These are phyloP conservation scores for Oryza coarctata DNA, from an alignment of 176 grass and related monocot species.

Conservation along the genomic window DNA sequence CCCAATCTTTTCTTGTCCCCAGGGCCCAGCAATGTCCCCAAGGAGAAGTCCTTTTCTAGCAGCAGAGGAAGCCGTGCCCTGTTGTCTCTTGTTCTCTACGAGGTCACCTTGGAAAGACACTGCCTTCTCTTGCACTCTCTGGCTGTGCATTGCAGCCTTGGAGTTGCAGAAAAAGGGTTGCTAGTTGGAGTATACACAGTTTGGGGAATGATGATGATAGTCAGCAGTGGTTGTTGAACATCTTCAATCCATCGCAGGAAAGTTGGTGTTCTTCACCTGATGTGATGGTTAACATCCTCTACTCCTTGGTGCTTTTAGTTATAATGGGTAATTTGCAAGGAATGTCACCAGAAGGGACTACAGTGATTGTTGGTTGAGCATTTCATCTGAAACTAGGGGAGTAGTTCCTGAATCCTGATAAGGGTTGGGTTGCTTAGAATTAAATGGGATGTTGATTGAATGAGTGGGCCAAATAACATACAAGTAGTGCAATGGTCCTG, in stretches of 20 bases:
- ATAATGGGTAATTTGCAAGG: neutral
- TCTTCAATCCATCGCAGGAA: conserved; percentile 16
- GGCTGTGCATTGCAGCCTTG: neutral
- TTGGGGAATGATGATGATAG: conserved; percentile 13
- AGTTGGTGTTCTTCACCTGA: neutral
- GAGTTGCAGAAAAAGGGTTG: conserved; percentile 2
- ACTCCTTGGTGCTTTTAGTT: neutral
- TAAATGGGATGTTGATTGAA: neutral
- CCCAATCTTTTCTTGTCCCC: conserved; percentile 11
- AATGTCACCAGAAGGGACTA: neutral
- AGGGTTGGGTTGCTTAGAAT: neutral
- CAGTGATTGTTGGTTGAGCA: neutral
- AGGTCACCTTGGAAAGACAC: conserved; percentile 16
- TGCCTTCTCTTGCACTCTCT: neutral
- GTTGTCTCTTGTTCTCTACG: conserved; percentile 37
- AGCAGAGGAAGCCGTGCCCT: conserved; percentile 31
- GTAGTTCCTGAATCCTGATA: neutral
- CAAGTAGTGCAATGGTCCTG: conserved; percentile 19
- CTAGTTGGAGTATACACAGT: neutral
- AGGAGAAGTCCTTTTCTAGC: conserved; percentile 37
- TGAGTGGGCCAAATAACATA: neutral
- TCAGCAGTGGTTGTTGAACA: conserved; percentile 3
- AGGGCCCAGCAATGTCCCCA: neutral
- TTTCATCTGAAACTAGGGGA: neutral
- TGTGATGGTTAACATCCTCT: neutral